Conservation (phyloP, 306 rosid species). For the Dryas alaskensis region DNA sequence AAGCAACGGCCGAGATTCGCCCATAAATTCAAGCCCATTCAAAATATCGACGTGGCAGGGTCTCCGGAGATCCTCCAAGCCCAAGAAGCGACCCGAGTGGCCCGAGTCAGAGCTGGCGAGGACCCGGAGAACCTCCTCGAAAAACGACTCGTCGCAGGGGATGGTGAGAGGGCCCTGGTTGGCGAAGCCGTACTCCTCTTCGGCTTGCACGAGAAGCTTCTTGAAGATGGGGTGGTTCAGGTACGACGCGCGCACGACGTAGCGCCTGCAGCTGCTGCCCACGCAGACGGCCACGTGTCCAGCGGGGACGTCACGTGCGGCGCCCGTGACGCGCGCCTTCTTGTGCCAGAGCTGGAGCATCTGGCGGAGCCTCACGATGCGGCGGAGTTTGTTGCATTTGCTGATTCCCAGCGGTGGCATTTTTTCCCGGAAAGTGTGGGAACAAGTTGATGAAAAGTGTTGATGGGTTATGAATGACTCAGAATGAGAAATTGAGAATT, state of each 20-base stretch:
- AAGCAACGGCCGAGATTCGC: slow-evolving; percentile 82
- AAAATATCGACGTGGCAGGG: slow-evolving; percentile 61
- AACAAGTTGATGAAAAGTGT: background rate
- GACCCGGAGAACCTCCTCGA: slow-evolving; percentile 61
- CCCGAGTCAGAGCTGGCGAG: slow-evolving; percentile 46
- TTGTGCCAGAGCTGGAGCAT: slow-evolving; percentile 81
- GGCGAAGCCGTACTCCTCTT: slow-evolving; percentile 88
- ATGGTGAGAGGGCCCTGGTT: slow-evolving; percentile 71
- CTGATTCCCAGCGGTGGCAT: slow-evolving; percentile 42
- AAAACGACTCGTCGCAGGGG: slow-evolving; percentile 75
- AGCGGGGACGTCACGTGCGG: slow-evolving; percentile 59
- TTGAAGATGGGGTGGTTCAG: slow-evolving; percentile 89
- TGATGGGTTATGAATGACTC: background rate
- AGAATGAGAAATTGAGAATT: background rate
- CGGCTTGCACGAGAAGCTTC: slow-evolving; percentile 70
- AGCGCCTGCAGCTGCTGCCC: slow-evolving; percentile 60
- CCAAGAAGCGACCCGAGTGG: slow-evolving; percentile 30
- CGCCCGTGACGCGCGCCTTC: slow-evolving; percentile 42
- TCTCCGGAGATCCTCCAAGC: slow-evolving; percentile 41
- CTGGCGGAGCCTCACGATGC: slow-evolving; percentile 74
- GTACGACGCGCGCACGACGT: slow-evolving; percentile 62
- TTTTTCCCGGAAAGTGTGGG: background rate
- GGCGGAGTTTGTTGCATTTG: slow-evolving; percentile 67
- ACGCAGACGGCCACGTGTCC: slow-evolving; percentile 91
- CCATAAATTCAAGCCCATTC: slow-evolving; percentile 29